A percentile compares a stretch with the other conserved stretches of the same genome.
Evolutionary conservation across 202 grass and related monocot species (phyloP).

Genomic region (Saccharum hybrid): DNA sequence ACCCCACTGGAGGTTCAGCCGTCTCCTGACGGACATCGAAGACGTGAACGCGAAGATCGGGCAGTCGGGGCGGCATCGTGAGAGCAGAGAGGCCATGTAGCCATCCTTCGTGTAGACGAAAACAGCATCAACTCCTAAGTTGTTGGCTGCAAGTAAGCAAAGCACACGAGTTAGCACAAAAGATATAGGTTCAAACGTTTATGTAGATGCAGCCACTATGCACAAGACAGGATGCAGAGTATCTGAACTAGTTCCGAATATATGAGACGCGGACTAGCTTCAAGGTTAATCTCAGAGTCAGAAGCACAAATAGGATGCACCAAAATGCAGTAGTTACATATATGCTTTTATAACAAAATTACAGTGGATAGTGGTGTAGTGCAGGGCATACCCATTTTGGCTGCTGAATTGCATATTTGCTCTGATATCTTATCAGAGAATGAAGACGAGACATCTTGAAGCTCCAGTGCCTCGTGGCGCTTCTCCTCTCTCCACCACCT

Average conservation of each 20-base stretch:
- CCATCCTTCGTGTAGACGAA: conserved; percentile 83
- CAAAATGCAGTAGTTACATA: background rate
- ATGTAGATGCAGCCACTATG: background rate
- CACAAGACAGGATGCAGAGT: background rate
- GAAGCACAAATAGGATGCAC: background rate
- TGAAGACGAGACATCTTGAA: conserved; percentile 69
- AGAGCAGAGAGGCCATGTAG: conserved; percentile 82
- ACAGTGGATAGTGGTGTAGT: background rate
- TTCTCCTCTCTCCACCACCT: conserved; percentile 99
- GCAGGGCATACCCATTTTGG: conserved; percentile 82
- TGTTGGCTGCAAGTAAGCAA: conserved; percentile 67
- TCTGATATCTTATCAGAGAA: conserved; percentile 92
- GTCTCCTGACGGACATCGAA: conserved; percentile 71
- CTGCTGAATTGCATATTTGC: conserved; percentile 96
- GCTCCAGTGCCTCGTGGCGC: conserved; percentile 66
- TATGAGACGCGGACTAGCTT: background rate
- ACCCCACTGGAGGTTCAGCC: conserved; percentile 91
- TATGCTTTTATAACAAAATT: background rate
- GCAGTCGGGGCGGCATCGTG: conserved; percentile 85
- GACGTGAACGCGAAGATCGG: conserved; percentile 88
- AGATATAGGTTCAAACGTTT: background rate
- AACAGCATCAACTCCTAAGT: conserved; percentile 84
- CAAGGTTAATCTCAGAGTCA: conserved; percentile 6
- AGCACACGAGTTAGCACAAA: conserved; percentile 1
- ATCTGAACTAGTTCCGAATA: background rate